phyloP scores from a whole-genome alignment of 1,284 basidiomycete species.

The Psilocybe mexicana region DNA sequence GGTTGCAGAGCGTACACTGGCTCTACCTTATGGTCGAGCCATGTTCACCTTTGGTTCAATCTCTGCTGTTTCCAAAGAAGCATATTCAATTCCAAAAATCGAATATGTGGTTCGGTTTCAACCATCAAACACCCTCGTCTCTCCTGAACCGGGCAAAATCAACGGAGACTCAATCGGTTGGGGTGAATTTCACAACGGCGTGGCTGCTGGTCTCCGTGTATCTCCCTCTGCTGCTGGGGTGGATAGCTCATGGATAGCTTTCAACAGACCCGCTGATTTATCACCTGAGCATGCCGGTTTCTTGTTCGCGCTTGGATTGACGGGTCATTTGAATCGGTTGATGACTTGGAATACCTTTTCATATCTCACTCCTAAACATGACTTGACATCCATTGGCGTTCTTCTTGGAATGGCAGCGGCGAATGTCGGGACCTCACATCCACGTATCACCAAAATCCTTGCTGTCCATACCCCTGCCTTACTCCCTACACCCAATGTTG shows the following conservation, averaged over 20 bases:
- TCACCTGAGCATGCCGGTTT: conserved; percentile 95
- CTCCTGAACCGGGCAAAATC: conserved; percentile 67
- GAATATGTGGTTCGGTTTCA: conserved; percentile 78
- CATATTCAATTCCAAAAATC: conserved; percentile 79
- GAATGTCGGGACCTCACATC: conserved; percentile 86
- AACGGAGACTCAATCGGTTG: conserved; percentile 75
- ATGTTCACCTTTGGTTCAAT: conserved; percentile 86
- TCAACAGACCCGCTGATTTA: conserved; percentile 85
- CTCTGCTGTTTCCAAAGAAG: conserved; percentile 69
- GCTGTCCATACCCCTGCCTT: conserved; percentile 93
- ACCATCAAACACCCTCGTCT: conserved; percentile 63
- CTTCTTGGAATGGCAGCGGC: conserved; percentile 91
- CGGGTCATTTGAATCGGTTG: conserved; percentile 87
- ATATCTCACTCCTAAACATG: conserved; percentile 94
- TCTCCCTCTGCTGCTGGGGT: conserved; percentile 76
- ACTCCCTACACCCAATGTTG: conserved; percentile 83
- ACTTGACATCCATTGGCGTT: conserved; percentile 91
- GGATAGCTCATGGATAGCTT: conserved; percentile 92
- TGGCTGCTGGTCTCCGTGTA: conserved; percentile 86
- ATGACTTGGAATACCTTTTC: conserved; percentile 88
- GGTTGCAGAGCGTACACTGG: conserved; percentile 82
- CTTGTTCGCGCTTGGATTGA: conserved; percentile 89
- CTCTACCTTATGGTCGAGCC: conserved; percentile 83
- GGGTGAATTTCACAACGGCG: conserved; percentile 98
- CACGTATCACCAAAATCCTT: conserved; percentile 86